These are phyloP conservation scores for Vigna trinervia DNA, from an alignment of 306 rosid genomes.

Conservation along the genomic window DNA sequence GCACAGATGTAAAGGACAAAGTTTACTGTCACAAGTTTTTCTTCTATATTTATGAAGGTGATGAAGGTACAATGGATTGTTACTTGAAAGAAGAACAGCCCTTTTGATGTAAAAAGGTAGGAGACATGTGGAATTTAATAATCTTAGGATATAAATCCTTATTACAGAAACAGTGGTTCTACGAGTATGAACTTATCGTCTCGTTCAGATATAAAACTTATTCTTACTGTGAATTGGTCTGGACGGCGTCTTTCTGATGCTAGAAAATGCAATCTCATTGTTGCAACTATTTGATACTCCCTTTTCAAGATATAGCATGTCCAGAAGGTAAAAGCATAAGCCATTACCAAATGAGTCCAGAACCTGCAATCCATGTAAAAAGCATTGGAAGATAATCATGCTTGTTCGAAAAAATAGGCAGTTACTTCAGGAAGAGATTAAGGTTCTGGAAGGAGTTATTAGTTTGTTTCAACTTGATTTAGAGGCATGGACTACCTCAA, in stretches of 20 bases:
- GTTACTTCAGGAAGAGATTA: background rate
- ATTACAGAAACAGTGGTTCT: constrained; percentile 22
- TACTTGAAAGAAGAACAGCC: background rate
- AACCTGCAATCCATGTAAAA: constrained; percentile 67
- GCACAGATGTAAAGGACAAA: constrained; percentile 32
- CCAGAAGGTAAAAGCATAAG: constrained; percentile 94
- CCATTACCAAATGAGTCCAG: constrained; percentile 98
- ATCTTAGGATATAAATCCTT: constrained; percentile 3
- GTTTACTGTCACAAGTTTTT: constrained; percentile 5
- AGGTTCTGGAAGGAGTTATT: background rate
- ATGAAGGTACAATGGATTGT: constrained; percentile 3
- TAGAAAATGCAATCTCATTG: constrained; percentile 89
- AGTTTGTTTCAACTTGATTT: constrained; percentile 22
- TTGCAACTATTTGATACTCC: constrained; percentile 83
- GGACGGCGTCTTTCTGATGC: constrained; percentile 86
- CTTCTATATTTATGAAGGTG: background rate
- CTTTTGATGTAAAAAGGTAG: background rate
- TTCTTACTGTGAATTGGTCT: constrained; percentile 91
- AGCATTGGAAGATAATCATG: constrained; percentile 36
- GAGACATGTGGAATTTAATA: background rate
- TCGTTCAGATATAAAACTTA: constrained; percentile 10
- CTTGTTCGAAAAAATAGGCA: constrained; percentile 20
- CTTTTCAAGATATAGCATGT: constrained; percentile 80
- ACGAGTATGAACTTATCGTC: constrained; percentile 18
- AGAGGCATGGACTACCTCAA: constrained; percentile 6